Evolutionary conservation across 2,329 filamentous ascomycete species (phyloP), one percentile per base, ranked within the genome.

Genomic region (Fusarium annulatum): DNA sequence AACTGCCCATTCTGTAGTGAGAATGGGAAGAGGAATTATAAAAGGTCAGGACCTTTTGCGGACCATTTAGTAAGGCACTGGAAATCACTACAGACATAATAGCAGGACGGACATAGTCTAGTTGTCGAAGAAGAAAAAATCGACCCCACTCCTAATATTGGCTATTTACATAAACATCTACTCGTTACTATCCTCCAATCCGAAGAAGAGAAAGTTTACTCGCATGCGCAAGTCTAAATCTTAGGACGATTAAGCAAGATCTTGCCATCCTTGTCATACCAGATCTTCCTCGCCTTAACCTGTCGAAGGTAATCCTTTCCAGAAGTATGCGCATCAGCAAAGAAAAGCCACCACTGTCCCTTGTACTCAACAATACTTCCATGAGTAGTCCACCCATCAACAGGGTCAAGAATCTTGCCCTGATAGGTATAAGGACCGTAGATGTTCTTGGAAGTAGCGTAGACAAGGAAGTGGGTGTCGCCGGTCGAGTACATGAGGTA

Each of bases 401-500:
- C 67, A 7, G 67, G 65, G 5, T 69, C 67, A 1, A 69, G 51
- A 12, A 69, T 51, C 2, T 48, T 45, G 18, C 58, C 67, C 14
- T 64, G 67, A 19, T 69, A 69, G 15, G 65, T 69, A 1, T 69
- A 69, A 23, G 67, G 67, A 6, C 67, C 67, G 6, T 69, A 69
- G 5, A 53, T 41, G 2, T 26, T 69, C 34, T 69, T 64, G 3
- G 67, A 64, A 7, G 65, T 69, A 0, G 67, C 67, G 16, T 69
- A 69, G 5, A 69, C 67, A 5, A 69, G 45, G 5, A 58, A 69
- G 30, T 69, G 67, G 0, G 67, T 69, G 11, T 53, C 61, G 3
- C 67, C 67, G 4, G 67, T 69, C 3, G 67, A 69, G 42, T 69
- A 69, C 30, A 52, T 52, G 7, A 69, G 67, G 9, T 69, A 69